Evolutionary conservation across 768 basidiomycete species (phyloP).

Genomic region (Asterophora parasitica): DNA sequence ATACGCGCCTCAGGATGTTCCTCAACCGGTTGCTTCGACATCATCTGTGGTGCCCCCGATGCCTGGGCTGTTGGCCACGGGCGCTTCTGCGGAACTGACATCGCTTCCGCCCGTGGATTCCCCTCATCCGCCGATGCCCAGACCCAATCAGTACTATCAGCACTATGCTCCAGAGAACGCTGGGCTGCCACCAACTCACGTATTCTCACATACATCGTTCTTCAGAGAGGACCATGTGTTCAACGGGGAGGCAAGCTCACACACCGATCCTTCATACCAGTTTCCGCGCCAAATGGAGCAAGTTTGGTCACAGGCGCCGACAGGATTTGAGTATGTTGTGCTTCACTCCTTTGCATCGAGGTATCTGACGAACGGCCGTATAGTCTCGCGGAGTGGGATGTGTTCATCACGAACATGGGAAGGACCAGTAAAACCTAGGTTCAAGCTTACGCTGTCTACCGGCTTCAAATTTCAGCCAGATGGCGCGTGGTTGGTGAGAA

Average conservation of each 20-base stretch:
- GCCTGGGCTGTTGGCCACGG: background rate
- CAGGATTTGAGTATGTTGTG: slow-evolving; percentile 43
- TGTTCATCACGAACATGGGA: background rate
- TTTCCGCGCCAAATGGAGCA: slow-evolving; percentile 20
- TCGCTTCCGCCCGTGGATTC: background rate
- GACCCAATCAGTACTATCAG: background rate
- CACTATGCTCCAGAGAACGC: background rate
- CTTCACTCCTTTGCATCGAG: background rate
- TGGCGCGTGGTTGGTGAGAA: too few species aligned
- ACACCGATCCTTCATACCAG: slow-evolving; percentile 13
- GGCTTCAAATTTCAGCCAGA: too few species aligned
- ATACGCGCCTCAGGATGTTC: background rate
- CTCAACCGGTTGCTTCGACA: background rate
- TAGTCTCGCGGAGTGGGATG: background rate
- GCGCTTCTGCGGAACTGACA: background rate
- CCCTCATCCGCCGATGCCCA: background rate
- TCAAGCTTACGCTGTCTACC: background rate
- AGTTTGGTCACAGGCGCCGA: slow-evolving; percentile 54
- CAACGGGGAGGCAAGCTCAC: slow-evolving; percentile 22
- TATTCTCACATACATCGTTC: background rate
- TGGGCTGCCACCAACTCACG: too few species aligned
- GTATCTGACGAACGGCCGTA: background rate
- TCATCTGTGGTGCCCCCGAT: background rate
- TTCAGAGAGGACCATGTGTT: background rate
- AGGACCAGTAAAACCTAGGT: background rate